These are phyloP conservation scores for Aspergillus fijiensis DNA, from an alignment of 2,329 filamentous ascomycete genomes.

Conservation along the genomic window DNA sequence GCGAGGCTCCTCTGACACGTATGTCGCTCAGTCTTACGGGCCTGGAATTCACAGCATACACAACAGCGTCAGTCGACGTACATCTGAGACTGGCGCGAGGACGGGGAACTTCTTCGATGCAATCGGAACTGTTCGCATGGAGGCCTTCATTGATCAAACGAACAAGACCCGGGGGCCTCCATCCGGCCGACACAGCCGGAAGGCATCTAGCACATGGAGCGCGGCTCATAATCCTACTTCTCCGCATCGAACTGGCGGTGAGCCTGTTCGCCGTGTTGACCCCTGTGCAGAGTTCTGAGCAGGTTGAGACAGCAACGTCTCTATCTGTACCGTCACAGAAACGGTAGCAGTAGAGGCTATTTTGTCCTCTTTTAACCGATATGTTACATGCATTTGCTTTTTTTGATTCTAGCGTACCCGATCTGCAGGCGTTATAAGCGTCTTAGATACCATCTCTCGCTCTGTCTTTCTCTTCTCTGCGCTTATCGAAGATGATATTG, in stretches of 20 bases:
- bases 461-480: not conserved
- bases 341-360: not conserved
- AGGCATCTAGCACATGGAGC: conserved; percentile 36
- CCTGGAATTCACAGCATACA: conserved; percentile 35
- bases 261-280: conserved; percentile 44
- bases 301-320: not conserved
- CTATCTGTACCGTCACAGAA: not conserved
- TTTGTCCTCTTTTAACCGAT: not conserved
- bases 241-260: conserved; percentile 34
- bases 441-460: not conserved
- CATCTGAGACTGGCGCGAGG: conserved; percentile 50
- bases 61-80: conserved; percentile 52
- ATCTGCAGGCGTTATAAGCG: not conserved
- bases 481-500: not conserved
- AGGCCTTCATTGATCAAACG: conserved; percentile 77
- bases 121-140: conserved; percentile 91
- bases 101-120: conserved; percentile 73
- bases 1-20: conserved; percentile 60
- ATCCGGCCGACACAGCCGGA: conserved; percentile 26
- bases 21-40: conserved; percentile 32
- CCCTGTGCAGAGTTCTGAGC: conserved; percentile 48
- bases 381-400: not conserved
- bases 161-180: conserved; percentile 25
- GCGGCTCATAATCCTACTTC: conserved; percentile 36
- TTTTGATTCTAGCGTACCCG: not conserved